phyloP scores from a whole-genome alignment of 768 basidiomycete species.

The Suillus ampliporus region DNA sequence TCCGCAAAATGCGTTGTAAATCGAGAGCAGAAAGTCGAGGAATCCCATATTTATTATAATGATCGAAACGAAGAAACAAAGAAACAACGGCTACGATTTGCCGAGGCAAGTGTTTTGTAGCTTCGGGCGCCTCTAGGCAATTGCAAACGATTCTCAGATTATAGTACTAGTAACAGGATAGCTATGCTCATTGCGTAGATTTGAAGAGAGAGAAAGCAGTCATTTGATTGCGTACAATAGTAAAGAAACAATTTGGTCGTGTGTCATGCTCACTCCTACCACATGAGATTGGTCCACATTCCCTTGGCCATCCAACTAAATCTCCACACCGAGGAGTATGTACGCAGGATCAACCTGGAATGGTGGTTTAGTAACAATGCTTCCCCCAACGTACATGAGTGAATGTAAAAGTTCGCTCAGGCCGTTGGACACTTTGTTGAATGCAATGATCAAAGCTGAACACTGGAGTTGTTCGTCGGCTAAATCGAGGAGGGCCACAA shows the following conservation, averaged over 20 bases:
- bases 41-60: conserved; percentile 29
- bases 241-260: background rate
- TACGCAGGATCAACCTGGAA: conserved; percentile 78
- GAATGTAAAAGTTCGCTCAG: conserved; percentile 83
- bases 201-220: background rate
- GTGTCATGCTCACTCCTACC: background rate
- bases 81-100: background rate
- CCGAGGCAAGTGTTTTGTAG: background rate
- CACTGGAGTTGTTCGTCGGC: conserved; percentile 86
- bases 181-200: background rate
- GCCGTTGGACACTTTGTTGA: conserved; percentile 74
- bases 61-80: background rate
- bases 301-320: conserved; percentile 49
- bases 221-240: conserved; percentile 1
- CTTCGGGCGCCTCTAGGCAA: background rate
- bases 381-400: conserved; percentile 91
- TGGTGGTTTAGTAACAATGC: conserved; percentile 80
- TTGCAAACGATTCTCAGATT: background rate
- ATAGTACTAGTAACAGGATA: background rate
- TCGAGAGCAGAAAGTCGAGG: conserved; percentile 30
- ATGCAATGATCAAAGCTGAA: conserved; percentile 76
- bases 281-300: conserved; percentile 24
- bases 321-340: conserved; percentile 86
- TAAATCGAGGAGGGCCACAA: conserved; percentile 86
- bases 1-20: conserved; percentile 32